Evolutionary conservation across 495 filamentous ascomycete genomes (phyloP), one percentile per base, ranked within the genome.

Genomic region (Baudoinia panamericana): DNA sequence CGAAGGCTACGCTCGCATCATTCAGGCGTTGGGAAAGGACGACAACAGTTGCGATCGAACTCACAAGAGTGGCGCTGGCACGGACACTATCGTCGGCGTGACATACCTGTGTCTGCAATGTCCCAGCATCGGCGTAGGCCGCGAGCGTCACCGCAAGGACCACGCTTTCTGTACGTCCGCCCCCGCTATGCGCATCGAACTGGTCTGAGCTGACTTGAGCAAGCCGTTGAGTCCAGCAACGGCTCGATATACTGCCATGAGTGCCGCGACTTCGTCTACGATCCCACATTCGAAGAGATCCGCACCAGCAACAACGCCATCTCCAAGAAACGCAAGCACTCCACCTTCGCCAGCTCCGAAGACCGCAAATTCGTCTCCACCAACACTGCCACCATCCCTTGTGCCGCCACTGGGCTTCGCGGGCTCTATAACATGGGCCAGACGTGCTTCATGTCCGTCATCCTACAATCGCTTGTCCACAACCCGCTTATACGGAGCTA

Each of bases 381-480:
- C 21, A 78, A 83, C 53, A 75, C 77, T 9, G 69, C 63, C 5
- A 55, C 66, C 17, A 68, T 70, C 13, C 76, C 80, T 1, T 85
- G 80, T 56, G 76, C 75, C 26, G 76, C 79, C 3, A 76, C 67
- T 26, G 80, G 80, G 5, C 66, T 90, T 22, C 76, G 86, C 5
- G 87, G 87, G n/a, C 76, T 95, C 26, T 87, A 83, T 56, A 95
- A 95, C 56, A 84, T 92, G 58, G 87, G 87, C 11, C 80, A 84
- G 15, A 93, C 87, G 4, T 95, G 87, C 62, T 95, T 90, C 57
- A 81, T 93, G 69, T 86, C 82, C 46, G 85, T 93, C 21, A 79
- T 93, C 31, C 66, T 95, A 12, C 87, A 95, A 55, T 78, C 74
- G 15, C 70, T 95, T 31, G 68, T 93, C 22, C 86, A 93, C 59